phyloP scores from a whole-genome alignment of 1,139 yeast genomes.

The Nakaseomyces kungkrabaensis region DNA sequence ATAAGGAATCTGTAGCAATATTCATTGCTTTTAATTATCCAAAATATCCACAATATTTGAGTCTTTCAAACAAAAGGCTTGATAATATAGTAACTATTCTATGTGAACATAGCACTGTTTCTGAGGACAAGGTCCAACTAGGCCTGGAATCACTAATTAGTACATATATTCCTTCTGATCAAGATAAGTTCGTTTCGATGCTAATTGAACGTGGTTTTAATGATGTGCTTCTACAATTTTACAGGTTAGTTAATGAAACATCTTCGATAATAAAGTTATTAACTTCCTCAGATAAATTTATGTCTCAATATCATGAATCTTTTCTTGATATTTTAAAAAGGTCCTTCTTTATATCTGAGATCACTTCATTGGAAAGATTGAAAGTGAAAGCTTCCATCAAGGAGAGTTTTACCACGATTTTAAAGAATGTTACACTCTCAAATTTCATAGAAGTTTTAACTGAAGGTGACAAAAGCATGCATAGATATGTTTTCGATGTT shows the following conservation, averaged over 20 bases:
- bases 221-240: constrained; percentile 49
- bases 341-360: not conserved
- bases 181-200: constrained; percentile 37
- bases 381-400: constrained; percentile 5
- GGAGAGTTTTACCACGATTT: constrained; percentile 9
- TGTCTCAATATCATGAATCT: not conserved
- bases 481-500: constrained; percentile 9
- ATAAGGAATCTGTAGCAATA: constrained; percentile 40
- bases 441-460: constrained; percentile 10
- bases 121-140: constrained; percentile 43
- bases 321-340: constrained; percentile 1
- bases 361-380: constrained; percentile 3
- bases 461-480: constrained; percentile 14
- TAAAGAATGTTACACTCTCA: constrained; percentile 5
- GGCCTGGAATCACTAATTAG: constrained; percentile 63
- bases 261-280: not conserved
- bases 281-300: not conserved
- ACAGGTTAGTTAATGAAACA: constrained; percentile 29
- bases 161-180: constrained; percentile 46
- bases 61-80: constrained; percentile 52
- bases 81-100: constrained; percentile 41
- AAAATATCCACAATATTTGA: constrained; percentile 67
- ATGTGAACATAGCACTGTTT: constrained; percentile 29
- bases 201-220: constrained; percentile 46
- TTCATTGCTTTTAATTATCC: constrained; percentile 71